Evolutionary conservation across 2,329 filamentous ascomycete species (phyloP), one percentile per base, ranked within the genome.

Genomic region (Achaetomium macrosporum): DNA sequence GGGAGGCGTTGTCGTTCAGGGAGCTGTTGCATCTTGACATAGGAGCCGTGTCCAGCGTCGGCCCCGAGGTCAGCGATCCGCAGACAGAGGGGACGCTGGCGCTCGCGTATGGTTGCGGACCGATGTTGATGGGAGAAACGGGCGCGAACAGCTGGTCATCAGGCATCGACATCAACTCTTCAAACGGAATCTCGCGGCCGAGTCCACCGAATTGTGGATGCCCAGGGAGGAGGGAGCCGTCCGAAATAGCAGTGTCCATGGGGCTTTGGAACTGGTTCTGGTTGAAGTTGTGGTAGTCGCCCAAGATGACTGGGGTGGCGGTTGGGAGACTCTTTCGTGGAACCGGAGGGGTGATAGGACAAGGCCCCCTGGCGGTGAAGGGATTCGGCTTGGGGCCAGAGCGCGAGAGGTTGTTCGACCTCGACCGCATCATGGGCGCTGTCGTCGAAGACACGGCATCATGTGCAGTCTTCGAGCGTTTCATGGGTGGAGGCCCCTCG

Each of bases 21-120:
- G 66, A 65, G 64, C 74, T 76, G 58, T 71, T 74, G 51, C 72
- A 68, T 37, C 73, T 68, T 10, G 71, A 73, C 61, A 76, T 66
- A 29, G 72, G 51, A 0, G 58, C 55, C 1, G 63, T 67, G 35
- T 74, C 73, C 3, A 68, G 53, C 9, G 66, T 68, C 12, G 69
- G 66, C 0, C 67, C 71, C 3, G 73, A 75, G 29, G 71, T 66
- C 65, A 76, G 67, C 1, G 74, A 76, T 1, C 73, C 73, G 47
- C 70, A 74, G 3, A 63, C 63, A 1, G 73, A 73, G 1, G 67
- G 63, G 4, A 68, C 54, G 2, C 64, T 63, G 36, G 65, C 61
- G 30, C 41, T 40, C 16, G 46, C 39, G 37, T 54, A 59, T 20
- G 40, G 51, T 15, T 54, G 53, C 9, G 53, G 47, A 15, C 55